Percentiles rank a stretch among this genome's conserved stretches.
Conservation (phyloP, 371 early-diverging fungal genomes). For the Umbelopsis sp. region DNA sequence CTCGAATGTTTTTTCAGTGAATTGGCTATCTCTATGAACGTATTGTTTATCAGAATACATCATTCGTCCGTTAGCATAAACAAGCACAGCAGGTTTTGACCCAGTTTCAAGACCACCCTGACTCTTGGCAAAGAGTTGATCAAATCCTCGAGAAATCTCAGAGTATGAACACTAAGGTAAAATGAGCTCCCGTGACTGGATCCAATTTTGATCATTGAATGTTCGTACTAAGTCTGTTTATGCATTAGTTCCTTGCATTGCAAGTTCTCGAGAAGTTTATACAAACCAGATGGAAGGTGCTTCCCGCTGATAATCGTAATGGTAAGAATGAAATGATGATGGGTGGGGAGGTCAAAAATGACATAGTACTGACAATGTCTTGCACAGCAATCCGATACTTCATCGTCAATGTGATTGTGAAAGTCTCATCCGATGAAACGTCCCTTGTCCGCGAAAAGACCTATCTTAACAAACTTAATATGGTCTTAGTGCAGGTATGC, state of each 20-base stretch:
- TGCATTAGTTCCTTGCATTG: constrained; percentile 90
- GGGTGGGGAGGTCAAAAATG: constrained; percentile 80
- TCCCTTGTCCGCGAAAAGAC: constrained; percentile 71
- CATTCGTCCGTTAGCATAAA: constrained; percentile 67
- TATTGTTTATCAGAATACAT: constrained; percentile 6
- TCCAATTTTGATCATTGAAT: background rate
- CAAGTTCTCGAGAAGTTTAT: constrained; percentile 96
- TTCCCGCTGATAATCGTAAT: constrained; percentile 88
- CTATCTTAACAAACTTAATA: constrained; percentile 89
- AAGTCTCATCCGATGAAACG: constrained; percentile 85
- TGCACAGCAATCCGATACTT: constrained; percentile 89
- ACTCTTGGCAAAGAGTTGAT: constrained; percentile 97
- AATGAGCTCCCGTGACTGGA: background rate
- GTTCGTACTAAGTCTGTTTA: constrained; percentile 11
- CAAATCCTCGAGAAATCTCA: constrained; percentile 88
- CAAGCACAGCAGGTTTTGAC: constrained; percentile 82
- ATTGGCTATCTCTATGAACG: constrained; percentile 5
- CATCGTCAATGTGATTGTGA: constrained; percentile 88
- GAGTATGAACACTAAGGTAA: constrained; percentile 87
- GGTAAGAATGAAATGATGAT: constrained; percentile 52
- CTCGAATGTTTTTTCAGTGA: background rate
- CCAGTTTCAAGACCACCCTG: constrained; percentile 97
- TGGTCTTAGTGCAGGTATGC: constrained; percentile 92
- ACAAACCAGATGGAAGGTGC: constrained; percentile 96
- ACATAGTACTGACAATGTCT: constrained; percentile 84